A percentile compares a stretch with the other conserved stretches of the same genome.
phyloP scores from a whole-genome alignment of 2,329 filamentous ascomycete species.

The Fusarium fracticaudum region DNA sequence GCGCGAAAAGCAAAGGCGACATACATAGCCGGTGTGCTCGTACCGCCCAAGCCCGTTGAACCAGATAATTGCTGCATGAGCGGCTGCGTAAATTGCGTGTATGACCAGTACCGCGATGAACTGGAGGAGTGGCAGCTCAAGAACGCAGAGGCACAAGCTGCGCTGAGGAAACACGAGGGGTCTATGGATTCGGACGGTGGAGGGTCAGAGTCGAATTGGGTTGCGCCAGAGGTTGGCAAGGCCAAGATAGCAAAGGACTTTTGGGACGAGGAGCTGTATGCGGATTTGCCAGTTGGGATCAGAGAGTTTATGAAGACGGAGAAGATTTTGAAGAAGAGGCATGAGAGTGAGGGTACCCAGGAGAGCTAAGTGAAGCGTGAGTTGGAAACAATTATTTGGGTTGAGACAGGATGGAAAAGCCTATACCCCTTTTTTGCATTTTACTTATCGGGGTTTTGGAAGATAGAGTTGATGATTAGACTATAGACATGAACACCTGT shows the following conservation, averaged over 20 bases:
- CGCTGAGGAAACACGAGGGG: slow-evolving; percentile 53
- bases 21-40: slow-evolving; percentile 78
- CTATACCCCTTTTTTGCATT: slow-evolving; percentile 34
- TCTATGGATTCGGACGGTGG: slow-evolving; percentile 86
- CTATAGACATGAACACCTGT: slow-evolving; percentile 17
- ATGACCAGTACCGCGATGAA: slow-evolving; percentile 91
- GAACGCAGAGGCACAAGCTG: slow-evolving; percentile 69
- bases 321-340: slow-evolving; percentile 85
- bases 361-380: slow-evolving; percentile 46
- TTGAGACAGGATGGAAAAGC: not conserved
- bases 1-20: slow-evolving; percentile 67
- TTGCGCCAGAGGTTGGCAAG: slow-evolving; percentile 44
- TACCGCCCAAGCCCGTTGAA: slow-evolving; percentile 86
- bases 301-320: slow-evolving; percentile 97
- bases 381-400: not conserved
- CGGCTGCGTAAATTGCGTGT: slow-evolving; percentile 97
- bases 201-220: slow-evolving; percentile 77
- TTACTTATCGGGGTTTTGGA: not conserved
- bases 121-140: slow-evolving; percentile 86
- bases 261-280: slow-evolving; percentile 76
- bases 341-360: slow-evolving; percentile 65
- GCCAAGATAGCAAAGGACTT: slow-evolving; percentile 60
- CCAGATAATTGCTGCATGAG: slow-evolving; percentile 99
- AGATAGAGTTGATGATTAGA: slow-evolving; percentile 36
- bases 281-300: slow-evolving; percentile 88